Evolutionary conservation across 2,329 filamentous ascomycete species (phyloP).

Genomic region (Leptodontidium sp.): DNA sequence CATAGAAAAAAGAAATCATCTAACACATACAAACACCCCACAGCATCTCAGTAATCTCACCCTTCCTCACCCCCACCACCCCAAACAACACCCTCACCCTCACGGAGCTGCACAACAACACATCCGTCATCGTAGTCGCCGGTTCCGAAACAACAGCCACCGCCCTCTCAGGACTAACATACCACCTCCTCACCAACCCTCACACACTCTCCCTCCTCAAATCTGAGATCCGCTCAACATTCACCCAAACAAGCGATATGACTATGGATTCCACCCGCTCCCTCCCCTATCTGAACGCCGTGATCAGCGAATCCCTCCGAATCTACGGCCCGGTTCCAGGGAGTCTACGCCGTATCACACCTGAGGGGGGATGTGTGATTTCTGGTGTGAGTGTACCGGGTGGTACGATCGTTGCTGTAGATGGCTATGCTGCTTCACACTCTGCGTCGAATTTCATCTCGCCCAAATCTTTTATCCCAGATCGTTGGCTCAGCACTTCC

Average conservation of each 20-base stretch:
- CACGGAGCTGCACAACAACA: constrained; percentile 31
- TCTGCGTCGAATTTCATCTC: constrained; percentile 33
- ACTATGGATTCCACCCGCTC: constrained; percentile 6
- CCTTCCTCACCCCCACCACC: constrained; percentile 37
- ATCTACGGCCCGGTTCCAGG: constrained; percentile 47
- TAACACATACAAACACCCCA: neutral
- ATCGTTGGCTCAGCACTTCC: constrained; percentile 40
- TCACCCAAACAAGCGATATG: neutral
- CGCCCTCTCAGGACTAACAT: constrained; percentile 6
- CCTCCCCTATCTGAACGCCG: constrained; percentile 47
- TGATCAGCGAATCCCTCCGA: constrained; percentile 50
- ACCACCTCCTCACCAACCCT: constrained; percentile 11
- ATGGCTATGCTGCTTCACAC: constrained; percentile 44
- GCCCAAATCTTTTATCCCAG: constrained; percentile 36
- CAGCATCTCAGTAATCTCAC: constrained; percentile 37
- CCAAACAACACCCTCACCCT: constrained; percentile 20
- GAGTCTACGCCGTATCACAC: constrained; percentile 27
- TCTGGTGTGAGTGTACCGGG: constrained; percentile 31
- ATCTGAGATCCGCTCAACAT: neutral
- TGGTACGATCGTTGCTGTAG: constrained; percentile 31
- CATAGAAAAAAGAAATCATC: neutral
- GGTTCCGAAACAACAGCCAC: constrained; percentile 53
- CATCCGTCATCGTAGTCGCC: constrained; percentile 44
- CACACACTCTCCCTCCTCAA: neutral
- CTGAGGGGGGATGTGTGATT: constrained; percentile 28